Percentiles rank a stretch among this genome's conserved stretches.
Conservation (phyloP, 2,329 filamentous ascomycete species). For the Colletotrichum tofieldiae region DNA sequence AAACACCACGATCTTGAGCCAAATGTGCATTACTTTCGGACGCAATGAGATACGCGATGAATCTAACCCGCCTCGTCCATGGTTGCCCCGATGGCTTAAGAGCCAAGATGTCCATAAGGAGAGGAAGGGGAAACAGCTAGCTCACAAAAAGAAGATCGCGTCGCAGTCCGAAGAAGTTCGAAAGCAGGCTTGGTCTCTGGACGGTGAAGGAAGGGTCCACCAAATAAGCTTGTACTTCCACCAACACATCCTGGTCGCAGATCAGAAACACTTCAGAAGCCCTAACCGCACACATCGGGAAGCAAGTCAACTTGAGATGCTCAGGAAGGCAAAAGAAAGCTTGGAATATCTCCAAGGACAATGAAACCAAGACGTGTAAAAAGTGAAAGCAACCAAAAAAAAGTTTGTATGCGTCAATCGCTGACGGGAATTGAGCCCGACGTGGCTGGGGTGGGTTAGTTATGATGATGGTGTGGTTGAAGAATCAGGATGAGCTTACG, state of each 20-base stretch:
- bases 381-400: background rate
- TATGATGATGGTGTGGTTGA: background rate
- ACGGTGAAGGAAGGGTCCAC: background rate
- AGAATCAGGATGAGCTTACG: slow-evolving; percentile 4
- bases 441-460: slow-evolving; percentile 19
- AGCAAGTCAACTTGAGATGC: background rate
- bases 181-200: too few relatives aligned
- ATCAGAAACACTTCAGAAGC: background rate
- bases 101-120: background rate
- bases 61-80: background rate
- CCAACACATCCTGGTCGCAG: background rate
- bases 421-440: slow-evolving; percentile 39
- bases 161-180: background rate
- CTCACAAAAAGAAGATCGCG: background rate
- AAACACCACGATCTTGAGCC: background rate
- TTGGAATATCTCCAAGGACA: too few relatives aligned
- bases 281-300: slow-evolving; percentile 16
- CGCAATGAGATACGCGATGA: background rate
- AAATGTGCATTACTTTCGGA: background rate
- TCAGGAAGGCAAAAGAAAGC: background rate
- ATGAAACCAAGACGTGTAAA: background rate
- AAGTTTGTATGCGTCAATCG: slow-evolving; percentile 8
- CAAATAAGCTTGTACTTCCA: background rate
- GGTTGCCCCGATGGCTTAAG: background rate
- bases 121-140: background rate